Conservation (phyloP, 139 green algal genomes). For the Chlorella ohadii region DNA sequence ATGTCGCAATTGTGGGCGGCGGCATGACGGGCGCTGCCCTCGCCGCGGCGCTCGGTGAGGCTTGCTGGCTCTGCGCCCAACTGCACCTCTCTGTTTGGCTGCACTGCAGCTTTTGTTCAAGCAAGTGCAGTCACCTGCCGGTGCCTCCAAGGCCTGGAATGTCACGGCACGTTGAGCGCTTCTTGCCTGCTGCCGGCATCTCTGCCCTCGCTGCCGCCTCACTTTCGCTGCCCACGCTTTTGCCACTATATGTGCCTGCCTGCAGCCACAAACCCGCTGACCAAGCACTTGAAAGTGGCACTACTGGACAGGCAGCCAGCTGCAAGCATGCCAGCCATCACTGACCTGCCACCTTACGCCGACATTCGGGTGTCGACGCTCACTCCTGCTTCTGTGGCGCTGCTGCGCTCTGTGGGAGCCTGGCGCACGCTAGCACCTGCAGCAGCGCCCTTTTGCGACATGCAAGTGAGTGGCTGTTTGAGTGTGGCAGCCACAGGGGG, state of each 20-base stretch:
- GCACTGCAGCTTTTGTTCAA: not conserved
- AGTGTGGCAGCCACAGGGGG: not conserved
- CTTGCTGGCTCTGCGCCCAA: not conserved
- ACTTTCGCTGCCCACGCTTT: not conserved
- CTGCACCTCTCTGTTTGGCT: not conserved
- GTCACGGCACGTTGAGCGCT: too few species aligned
- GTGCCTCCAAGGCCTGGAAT: too few species aligned
- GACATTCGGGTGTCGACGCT: not conserved
- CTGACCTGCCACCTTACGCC: not conserved
- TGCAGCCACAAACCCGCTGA: constrained; percentile 10
- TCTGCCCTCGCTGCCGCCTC: too few species aligned
- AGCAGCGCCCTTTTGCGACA: not conserved
- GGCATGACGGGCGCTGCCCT: not conserved
- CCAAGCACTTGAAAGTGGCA: not conserved
- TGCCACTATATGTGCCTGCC: not conserved
- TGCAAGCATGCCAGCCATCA: not conserved
- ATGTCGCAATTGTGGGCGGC: constrained; percentile 9
- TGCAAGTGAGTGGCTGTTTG: not conserved
- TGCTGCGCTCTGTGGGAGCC: not conserved
- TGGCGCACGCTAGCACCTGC: constrained; percentile 5
- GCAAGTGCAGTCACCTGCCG: too few species aligned
- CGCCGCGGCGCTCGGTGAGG: constrained; percentile 2
- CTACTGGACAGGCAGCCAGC: not conserved
- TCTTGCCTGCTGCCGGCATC: too few species aligned
- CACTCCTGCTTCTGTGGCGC: not conserved